phyloP scores from a whole-genome alignment of 371 early-diverging fungal species.

The Polyrhizophydium stewartii region DNA sequence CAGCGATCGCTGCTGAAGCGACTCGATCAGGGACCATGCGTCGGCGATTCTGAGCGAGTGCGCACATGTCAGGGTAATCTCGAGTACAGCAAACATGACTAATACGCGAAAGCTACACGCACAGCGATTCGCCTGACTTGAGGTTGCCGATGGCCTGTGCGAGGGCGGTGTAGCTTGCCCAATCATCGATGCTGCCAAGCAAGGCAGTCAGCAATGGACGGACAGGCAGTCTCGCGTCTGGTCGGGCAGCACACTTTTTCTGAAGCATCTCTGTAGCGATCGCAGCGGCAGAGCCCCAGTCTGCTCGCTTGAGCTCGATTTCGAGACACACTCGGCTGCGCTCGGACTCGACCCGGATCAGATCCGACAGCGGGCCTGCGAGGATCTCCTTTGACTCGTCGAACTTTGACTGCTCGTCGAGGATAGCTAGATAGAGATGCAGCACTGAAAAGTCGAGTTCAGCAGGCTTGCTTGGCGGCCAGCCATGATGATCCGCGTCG shows the following conservation, averaged over 20 bases:
- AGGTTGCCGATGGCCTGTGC: too few species aligned
- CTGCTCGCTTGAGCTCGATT: conserved; percentile 12
- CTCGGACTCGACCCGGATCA: conserved; percentile 64
- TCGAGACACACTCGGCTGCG: conserved; percentile 58
- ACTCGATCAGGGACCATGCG: neutral
- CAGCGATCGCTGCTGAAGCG: neutral
- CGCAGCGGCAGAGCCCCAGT: too few species aligned
- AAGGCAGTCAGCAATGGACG: neutral
- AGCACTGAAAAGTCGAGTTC: conserved; percentile 42
- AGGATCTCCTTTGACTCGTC: conserved; percentile 60
- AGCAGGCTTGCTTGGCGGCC: too few species aligned
- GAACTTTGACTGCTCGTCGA: conserved; percentile 57
- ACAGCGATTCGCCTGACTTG: too few species aligned
- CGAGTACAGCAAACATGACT: too few species aligned
- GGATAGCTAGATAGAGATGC: conserved; percentile 63
- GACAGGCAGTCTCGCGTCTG: too few species aligned
- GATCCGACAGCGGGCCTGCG: conserved; percentile 52
- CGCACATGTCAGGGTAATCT: too few species aligned
- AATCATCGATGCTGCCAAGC: conserved; percentile 47
- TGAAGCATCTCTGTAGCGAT: too few species aligned
- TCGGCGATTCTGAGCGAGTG: too few species aligned
- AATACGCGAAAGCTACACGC: too few species aligned
- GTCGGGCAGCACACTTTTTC: too few species aligned
- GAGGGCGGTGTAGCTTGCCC: conserved; percentile 48
- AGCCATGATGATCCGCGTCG: conserved; percentile 17